Conservation (phyloP, 2,329 filamentous ascomycete species). For the Aspergillus sojae region DNA sequence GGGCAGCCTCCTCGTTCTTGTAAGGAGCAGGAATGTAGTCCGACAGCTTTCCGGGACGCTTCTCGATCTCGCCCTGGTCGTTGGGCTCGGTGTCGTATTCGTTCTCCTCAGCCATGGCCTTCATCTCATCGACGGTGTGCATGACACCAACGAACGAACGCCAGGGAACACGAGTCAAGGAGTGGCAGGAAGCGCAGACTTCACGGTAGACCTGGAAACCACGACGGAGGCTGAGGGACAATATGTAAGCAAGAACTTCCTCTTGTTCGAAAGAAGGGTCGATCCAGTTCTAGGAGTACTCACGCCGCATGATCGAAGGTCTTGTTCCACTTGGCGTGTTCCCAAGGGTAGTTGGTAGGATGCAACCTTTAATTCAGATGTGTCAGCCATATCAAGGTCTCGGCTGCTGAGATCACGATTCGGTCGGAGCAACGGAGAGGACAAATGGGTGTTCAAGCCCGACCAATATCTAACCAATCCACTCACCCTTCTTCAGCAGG, state of each 20-base stretch:
- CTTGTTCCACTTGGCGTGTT: constrained; percentile 87
- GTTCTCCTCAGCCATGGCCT: constrained; percentile 94
- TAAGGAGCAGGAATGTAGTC: constrained; percentile 95
- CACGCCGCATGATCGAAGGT: constrained; percentile 97
- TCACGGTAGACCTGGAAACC: constrained; percentile 99
- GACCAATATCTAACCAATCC: constrained; percentile 9
- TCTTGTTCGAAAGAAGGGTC: constrained; percentile 11
- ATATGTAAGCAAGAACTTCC: constrained; percentile 26
- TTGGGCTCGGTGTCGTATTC: constrained; percentile 99
- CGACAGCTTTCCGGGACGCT: constrained; percentile 96
- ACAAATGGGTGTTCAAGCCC: constrained; percentile 20
- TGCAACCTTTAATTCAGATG: constrained; percentile 69
- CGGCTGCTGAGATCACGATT: constrained; percentile 27
- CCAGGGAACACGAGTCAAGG: constrained; percentile 90
- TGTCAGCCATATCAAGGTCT: constrained; percentile 28
- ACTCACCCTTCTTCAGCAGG: constrained; percentile 98
- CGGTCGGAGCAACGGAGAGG: constrained; percentile 26
- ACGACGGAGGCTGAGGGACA: constrained; percentile 77
- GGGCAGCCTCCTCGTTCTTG: constrained; percentile 98
- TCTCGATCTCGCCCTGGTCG: constrained; percentile 96
- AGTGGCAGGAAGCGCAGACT: constrained; percentile 98
- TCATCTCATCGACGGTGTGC: constrained; percentile 97
- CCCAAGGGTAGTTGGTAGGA: constrained; percentile 90
- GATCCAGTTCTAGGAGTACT: constrained; percentile 46
- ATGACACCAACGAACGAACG: constrained; percentile 85